Evolutionary conservation across 2,329 filamentous ascomycete genomes (phyloP), one percentile per base, ranked within the genome.

Genomic region (Microascus cirrosus): DNA sequence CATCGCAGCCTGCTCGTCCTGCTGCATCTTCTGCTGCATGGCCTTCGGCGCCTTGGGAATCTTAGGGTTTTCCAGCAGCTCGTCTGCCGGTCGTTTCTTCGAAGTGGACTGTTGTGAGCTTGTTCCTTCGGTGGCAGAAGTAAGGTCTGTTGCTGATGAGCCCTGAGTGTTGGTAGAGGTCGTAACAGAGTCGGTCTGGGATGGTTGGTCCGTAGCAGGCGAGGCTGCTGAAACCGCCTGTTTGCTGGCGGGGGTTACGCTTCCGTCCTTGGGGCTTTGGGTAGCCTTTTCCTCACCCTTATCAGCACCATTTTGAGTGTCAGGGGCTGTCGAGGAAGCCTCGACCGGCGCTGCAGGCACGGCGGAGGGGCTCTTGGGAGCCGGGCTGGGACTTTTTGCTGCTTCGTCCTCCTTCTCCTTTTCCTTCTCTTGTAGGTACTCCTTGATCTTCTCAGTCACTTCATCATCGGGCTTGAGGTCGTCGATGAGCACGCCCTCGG

Each of bases 401-500:
- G 65, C 60, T 42, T 59, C 50, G 50, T 58, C 45, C 20, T 53
- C 50, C 56, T 58, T 54, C 20, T 53, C 52, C 22, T 58, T 54
- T 12, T 53, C 36, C 34, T 81, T 83, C 62, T 80, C 79, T 64
- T 78, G 78, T 62, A 84, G 69, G 67, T 87, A 96, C 45, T 82
- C 82, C 74, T 89, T 88, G 63, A 96, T 89, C 73, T 89, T 92
- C 65, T 81, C 78, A 62, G 84, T 82, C 61, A 85, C 82, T 64
- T 94, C 90, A 63, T 90, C 87, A 73, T 97, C 91, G 62, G 85
- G 75, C 69, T 86, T 83, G 65, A 99, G 82, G 73, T 96, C 88
- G 80, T 96, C 93, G 74, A 97, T 89, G 67, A 96, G 79, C 63
- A 96, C 90, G 68, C 90, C 90, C 70, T 96, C 91, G 62, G 87